Evolutionary conservation across 768 basidiomycete genomes (phyloP), one percentile per base, ranked within the genome.

Genomic region (Scleroderma citrinum): DNA sequence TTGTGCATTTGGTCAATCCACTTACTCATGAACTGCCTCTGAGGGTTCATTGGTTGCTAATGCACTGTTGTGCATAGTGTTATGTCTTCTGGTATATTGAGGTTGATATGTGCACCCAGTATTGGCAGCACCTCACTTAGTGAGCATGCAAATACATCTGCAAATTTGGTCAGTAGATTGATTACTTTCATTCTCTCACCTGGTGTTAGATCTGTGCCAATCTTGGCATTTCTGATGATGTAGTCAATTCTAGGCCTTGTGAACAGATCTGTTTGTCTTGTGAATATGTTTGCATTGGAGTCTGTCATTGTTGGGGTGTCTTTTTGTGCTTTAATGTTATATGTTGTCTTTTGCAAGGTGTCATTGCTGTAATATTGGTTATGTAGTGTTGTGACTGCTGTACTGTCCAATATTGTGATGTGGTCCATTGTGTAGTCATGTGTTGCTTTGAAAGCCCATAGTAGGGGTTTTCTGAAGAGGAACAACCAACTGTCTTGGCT

Each of bases 91-190:
- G 43, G 43, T 12, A 53, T 11, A 4, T 48, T 51, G 2, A 52
- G 46, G 14, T 52, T 47, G 3, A 42, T 6, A 7, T 5, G 5
- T 6, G 23, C 23, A 2, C 38, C 38, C 0, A 20, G 40, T 0
- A 75, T 65, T 1, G 55, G 52, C 0, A 37, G 31, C 3, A 76
- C 74, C 46, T 77, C 71, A 20, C 63, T 61, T 8, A 76, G 50
- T 0, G 68, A 60, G 3, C 74, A 56, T 1, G 71, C 69, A 44
- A 73, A 76, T 24, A 64, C 54, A 47, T 76, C 71, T 0, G 73
- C 71, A 47, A 60, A 72, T 39, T 65, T 44, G 0, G 7, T 31
- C 0, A 75, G 24, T 1, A 73, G 47, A 0, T 39, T 47, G 0
- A 31, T 17, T 0, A 73, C n/a, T 3, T 55, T 48, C 38, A n/a